Evolutionary conservation across 2,329 filamentous ascomycete genomes (phyloP).

Genomic region (Fragosphaeria purpurea): DNA sequence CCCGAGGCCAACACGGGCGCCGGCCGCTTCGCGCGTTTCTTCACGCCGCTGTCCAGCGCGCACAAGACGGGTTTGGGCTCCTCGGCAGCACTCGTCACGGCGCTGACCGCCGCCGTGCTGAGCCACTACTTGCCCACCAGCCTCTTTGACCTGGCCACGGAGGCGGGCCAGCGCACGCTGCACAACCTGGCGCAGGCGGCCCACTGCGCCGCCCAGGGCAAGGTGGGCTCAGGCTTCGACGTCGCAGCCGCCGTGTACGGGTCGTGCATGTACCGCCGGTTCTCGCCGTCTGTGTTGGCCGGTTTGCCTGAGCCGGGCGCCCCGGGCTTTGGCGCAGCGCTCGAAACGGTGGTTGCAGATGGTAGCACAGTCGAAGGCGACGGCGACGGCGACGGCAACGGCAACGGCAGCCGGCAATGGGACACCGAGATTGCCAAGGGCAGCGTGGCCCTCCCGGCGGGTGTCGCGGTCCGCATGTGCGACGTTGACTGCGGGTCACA

Average conservation of each 20-base stretch:
- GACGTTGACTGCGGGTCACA: constrained; percentile 91
- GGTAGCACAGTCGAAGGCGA: constrained; percentile 43
- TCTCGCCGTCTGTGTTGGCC: constrained; percentile 67
- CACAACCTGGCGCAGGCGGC: constrained; percentile 92
- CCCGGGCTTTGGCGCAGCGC: constrained; percentile 53
- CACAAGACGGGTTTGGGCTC: constrained; percentile 96
- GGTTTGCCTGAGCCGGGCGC: constrained; percentile 56
- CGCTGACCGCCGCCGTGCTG: constrained; percentile 68
- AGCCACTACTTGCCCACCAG: constrained; percentile 57
- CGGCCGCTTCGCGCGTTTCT: constrained; percentile 64
- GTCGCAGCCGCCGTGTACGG: constrained; percentile 89
- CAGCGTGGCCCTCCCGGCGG: constrained; percentile 58
- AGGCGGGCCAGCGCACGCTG: constrained; percentile 48
- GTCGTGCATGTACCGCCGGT: constrained; percentile 83
- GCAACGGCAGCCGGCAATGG: constrained; percentile 40
- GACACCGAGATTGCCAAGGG: constrained; percentile 68
- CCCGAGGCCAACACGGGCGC: constrained; percentile 16
- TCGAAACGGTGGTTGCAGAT: constrained; percentile 59
- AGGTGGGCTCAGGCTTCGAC: constrained; percentile 92
- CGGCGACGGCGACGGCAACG: constrained; percentile 47
- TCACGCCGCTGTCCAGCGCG: constrained; percentile 62
- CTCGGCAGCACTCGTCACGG: constrained; percentile 85
- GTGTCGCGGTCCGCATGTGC: constrained; percentile 78
- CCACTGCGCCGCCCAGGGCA: constrained; percentile 93
- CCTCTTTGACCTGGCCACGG: constrained; percentile 47